A percentile compares a stretch with the other conserved stretches of the same genome.
Conservation (phyloP, 164 flowering plant genomes). For the Hamamelis virginiana region DNA sequence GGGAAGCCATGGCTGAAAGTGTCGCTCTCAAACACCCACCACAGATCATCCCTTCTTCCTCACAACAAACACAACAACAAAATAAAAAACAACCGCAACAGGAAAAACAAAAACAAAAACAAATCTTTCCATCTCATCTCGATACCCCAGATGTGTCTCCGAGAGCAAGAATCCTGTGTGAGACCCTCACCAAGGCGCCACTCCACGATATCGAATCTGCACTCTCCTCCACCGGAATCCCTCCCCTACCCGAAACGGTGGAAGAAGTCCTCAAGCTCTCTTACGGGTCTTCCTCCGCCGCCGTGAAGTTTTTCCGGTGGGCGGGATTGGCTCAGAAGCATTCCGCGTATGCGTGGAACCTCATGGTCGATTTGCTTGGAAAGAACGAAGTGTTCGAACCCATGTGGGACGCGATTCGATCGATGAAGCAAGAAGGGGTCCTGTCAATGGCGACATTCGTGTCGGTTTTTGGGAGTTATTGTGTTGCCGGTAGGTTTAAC, state of each 20-base stretch:
- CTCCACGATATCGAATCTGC: slow-evolving; percentile 41
- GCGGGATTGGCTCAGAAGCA: slow-evolving; percentile 42
- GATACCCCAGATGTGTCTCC: slow-evolving; percentile 26
- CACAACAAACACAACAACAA: too few species aligned
- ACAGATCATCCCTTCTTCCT: too few species aligned
- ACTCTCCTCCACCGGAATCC: slow-evolving; percentile 35
- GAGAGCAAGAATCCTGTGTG: slow-evolving; percentile 30
- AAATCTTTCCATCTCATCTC: slow-evolving; percentile 19
- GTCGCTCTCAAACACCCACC: too few species aligned
- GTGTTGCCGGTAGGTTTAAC: slow-evolving; percentile 39
- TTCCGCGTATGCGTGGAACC: slow-evolving; percentile 54
- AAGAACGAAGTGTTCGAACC: slow-evolving; percentile 60
- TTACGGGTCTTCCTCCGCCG: slow-evolving; percentile 48
- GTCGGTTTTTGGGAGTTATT: slow-evolving; percentile 71
- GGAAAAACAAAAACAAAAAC: background rate
- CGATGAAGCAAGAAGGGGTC: slow-evolving; percentile 62
- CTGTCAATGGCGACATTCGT: slow-evolving; percentile 56
- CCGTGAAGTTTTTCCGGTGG: slow-evolving; percentile 75
- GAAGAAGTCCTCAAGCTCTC: slow-evolving; percentile 55
- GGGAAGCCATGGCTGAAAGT: too few species aligned
- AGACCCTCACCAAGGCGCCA: slow-evolving; percentile 35
- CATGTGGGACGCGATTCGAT: slow-evolving; percentile 85
- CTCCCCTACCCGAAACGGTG: slow-evolving; percentile 36
- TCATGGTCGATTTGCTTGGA: slow-evolving; percentile 80
- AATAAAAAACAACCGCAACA: background rate